Percentiles rank a stretch among this genome's conserved stretches.
Conservation (phyloP, 345 rosid genomes). For the Pugionium dolabratum region DNA sequence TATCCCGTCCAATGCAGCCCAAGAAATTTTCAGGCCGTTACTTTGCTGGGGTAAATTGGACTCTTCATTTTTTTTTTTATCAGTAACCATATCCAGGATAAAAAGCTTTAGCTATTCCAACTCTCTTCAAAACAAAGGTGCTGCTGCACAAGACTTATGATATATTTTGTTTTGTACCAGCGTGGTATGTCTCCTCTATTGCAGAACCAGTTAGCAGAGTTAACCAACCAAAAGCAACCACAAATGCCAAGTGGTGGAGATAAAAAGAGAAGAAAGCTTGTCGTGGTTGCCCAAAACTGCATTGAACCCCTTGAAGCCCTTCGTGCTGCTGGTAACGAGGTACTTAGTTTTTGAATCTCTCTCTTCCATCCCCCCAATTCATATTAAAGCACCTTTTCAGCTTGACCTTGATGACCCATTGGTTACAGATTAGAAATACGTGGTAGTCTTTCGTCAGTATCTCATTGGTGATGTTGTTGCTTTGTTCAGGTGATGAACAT, state of each 20-base stretch:
- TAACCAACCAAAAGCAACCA: constrained; percentile 50
- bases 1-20: constrained; percentile 82
- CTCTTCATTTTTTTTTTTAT: not conserved
- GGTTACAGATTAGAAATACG: not conserved
- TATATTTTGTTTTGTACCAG: constrained; percentile 42
- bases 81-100: not conserved
- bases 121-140: constrained; percentile 17
- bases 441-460: not conserved
- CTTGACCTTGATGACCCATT: constrained; percentile 22
- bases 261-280: constrained; percentile 58
- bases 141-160: constrained; percentile 2
- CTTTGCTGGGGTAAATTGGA: constrained; percentile 76
- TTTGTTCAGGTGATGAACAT: constrained; percentile 55
- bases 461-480: constrained; percentile 4
- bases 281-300: constrained; percentile 81
- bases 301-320: constrained; percentile 97
- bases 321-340: constrained; percentile 71
- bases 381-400: not conserved
- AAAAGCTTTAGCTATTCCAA: constrained; percentile 8
- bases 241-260: constrained; percentile 39
- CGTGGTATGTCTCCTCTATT: constrained; percentile 70
- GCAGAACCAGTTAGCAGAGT: constrained; percentile 75
- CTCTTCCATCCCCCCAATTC: not conserved
- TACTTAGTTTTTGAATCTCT: constrained; percentile 26
- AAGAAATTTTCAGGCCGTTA: constrained; percentile 80